Conservation (phyloP, 805 yeast species). For the Pachysolen tannophilus region DNA sequence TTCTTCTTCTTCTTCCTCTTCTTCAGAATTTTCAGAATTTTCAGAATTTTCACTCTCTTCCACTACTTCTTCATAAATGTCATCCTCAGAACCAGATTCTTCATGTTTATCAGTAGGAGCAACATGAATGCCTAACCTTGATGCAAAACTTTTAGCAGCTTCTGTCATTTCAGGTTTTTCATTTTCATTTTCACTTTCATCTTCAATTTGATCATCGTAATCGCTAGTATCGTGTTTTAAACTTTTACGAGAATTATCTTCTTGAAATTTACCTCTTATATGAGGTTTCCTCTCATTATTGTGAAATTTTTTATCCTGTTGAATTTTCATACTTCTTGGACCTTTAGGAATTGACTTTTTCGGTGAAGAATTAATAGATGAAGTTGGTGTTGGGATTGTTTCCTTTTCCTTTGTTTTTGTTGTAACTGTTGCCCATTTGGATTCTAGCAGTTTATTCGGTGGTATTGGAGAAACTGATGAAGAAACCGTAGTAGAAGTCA, state of each 20-base stretch:
- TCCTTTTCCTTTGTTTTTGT: not conserved
- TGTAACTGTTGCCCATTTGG: conserved; percentile 2
- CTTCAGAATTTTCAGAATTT: too few relatives aligned
- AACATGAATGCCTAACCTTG: not conserved
- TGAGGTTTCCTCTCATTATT: too few relatives aligned
- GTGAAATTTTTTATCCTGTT: conserved; percentile 3
- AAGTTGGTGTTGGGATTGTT: too few relatives aligned
- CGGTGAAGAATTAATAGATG: too few relatives aligned
- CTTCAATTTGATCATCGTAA: not conserved
- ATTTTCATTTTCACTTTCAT: conserved; percentile 5
- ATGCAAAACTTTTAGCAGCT: not conserved
- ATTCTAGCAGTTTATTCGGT: not conserved
- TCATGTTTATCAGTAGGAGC: not conserved
- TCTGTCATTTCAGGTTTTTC: not conserved
- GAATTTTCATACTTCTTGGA: not conserved
- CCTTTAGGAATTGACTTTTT: not conserved
- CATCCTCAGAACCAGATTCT: too few relatives aligned
- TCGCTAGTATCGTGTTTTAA: too few relatives aligned
- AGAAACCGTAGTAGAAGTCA: too few relatives aligned
- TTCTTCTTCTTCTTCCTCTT: conserved; percentile 1
- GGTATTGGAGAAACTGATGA: too few relatives aligned
- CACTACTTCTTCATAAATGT: too few relatives aligned
- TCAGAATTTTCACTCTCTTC: too few relatives aligned
- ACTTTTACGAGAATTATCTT: too few relatives aligned
- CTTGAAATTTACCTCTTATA: too few relatives aligned